Evolutionary conservation across 805 yeast species (phyloP), one percentile per base, ranked within the genome.

Genomic region (Myxozyma neotropica): DNA sequence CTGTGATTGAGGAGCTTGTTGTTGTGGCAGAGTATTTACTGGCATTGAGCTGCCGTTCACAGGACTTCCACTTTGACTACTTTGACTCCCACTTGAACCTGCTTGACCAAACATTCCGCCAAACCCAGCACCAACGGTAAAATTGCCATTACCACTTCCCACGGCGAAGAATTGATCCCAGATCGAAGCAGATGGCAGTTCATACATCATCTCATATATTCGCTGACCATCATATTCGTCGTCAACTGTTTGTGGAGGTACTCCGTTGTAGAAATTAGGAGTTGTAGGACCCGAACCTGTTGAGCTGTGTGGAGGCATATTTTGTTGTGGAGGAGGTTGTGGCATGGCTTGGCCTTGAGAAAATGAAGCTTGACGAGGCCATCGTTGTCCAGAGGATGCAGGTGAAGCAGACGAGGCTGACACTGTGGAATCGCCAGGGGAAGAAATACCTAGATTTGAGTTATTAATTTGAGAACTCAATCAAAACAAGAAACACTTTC

Each of bases 151-250:
- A n/a, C 54, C 57, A 8, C 52, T 57, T 17, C 50, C 53, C 26
- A 61, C 67, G n/a, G 71, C 70, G 53, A 70, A 70, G 49, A 69
- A 72, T 58, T 72, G 75, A 45, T 70, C 72, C 75, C 75, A 72
- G 35, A 71, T 72, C 7, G 69, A 66, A 10, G 70, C 65, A 46
- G 71, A 63, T n/a, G 75, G 74, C 15, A 71, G 61, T 40, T 70
- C 74, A 46, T 61, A 60, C 61, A 72, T 72, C 66, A 72, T 67
- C 48, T 71, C 73, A 50, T 70, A 72, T 21, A 72, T 70, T 40
- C 71, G 51, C 54, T 71, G 73, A 15, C 73, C 70, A 47, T 71
- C 74, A 29, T 53, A 57, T 36, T 61, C 65, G 47, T 61, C 65
- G 43, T 61, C 65, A 13, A 44, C n/a, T 17, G 40, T n/a, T 36